Conservation (phyloP, 2,329 filamentous ascomycete species). For the Scytalidium sp. region DNA sequence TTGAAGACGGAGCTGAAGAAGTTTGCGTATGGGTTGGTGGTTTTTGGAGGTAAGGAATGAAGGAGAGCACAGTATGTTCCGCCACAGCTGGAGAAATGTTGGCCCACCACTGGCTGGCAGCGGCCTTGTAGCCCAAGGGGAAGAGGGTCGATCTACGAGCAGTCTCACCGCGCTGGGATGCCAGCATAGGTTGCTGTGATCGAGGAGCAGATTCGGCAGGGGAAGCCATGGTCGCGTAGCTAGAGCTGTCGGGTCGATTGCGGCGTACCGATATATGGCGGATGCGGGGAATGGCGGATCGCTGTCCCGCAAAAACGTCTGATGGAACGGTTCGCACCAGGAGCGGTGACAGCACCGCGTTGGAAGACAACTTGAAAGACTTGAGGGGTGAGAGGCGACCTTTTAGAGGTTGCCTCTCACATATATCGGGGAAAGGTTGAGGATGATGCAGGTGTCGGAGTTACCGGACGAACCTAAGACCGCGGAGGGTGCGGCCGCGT, state of each 20-base stretch:
- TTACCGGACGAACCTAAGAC: constrained; percentile 16
- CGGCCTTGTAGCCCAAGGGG: constrained; percentile 87
- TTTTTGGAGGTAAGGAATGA: constrained; percentile 77
- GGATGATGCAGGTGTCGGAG: constrained; percentile 13
- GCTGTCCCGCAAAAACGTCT: constrained; percentile 22
- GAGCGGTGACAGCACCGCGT: constrained; percentile 24
- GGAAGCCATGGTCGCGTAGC: constrained; percentile 29
- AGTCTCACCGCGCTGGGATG: constrained; percentile 42
- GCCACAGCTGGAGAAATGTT: constrained; percentile 77
- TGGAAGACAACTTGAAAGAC: constrained; percentile 31
- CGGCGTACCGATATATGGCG: constrained; percentile 24
- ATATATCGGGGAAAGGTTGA: constrained; percentile 7
- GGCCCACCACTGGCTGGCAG: constrained; percentile 92
- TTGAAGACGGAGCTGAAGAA: constrained; percentile 46
- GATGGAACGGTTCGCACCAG: constrained; percentile 25
- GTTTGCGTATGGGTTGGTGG: constrained; percentile 56
- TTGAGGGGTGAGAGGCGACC: constrained; percentile 14
- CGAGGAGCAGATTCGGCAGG: constrained; percentile 22
- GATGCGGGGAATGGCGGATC: constrained; percentile 17
- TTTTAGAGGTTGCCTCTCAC: constrained; percentile 16
- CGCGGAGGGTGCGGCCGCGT: no score
- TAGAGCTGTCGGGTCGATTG: constrained; percentile 14
- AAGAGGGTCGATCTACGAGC: constrained; percentile 53
- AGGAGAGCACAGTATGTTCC: constrained; percentile 83
- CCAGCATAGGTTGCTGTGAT: constrained; percentile 43